phyloP scores from a whole-genome alignment of 805 yeast genomes.

The Phaffomyces antillensis region DNA sequence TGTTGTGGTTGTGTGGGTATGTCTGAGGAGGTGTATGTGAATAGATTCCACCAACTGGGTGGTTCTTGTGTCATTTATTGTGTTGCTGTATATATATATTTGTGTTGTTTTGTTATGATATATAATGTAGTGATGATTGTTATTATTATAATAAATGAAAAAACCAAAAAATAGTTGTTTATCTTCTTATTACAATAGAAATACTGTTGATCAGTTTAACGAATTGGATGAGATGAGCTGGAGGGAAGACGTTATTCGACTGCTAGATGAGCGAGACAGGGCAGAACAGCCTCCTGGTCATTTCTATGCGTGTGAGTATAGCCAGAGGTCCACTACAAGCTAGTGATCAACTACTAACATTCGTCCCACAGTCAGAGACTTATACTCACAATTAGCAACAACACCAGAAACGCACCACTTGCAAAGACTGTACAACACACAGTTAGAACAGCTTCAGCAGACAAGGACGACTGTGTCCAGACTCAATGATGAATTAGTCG shows the following conservation, averaged over 20 bases:
- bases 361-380: conserved; percentile 6
- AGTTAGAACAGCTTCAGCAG: conserved; percentile 24
- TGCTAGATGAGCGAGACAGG: conserved; percentile 13
- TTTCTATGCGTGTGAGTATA: conserved; percentile 9
- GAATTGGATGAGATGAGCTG: conserved; percentile 2
- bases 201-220: not conserved
- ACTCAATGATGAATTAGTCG: conserved; percentile 61
- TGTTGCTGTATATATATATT: no score
- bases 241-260: conserved; percentile 4
- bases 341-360: not conserved
- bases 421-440: conserved; percentile 21
- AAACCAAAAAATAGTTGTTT: not conserved
- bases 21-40: conserved; percentile 1
- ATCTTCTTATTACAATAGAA: not conserved
- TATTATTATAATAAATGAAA: not conserved
- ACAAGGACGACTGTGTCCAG: conserved; percentile 52
- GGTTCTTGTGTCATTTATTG: no score
- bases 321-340: not conserved
- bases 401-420: conserved; percentile 20
- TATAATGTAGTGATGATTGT: not conserved
- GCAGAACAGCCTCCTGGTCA: conserved; percentile 5
- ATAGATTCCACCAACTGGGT: conserved; percentile 2
- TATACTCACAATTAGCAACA: conserved; percentile 9
- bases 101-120: not conserved
- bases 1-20: conserved; percentile 4